A percentile compares a stretch with the other conserved stretches of the same genome.
Evolutionary conservation across 805 yeast species (phyloP).

Genomic region (Helenozyma baotianmanensis): DNA sequence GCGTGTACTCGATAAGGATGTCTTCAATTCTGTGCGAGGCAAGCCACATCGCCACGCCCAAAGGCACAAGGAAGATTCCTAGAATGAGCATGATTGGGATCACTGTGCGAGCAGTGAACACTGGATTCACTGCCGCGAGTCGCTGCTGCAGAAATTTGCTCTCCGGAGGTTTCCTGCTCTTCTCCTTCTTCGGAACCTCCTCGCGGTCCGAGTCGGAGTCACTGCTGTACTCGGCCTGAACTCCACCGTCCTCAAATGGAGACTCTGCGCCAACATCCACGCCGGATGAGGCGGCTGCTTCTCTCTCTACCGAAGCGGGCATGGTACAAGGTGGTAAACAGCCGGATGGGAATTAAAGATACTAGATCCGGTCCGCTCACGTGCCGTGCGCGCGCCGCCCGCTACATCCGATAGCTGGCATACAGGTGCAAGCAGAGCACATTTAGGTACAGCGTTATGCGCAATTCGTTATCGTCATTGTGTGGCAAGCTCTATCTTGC

Average conservation of each 20-base stretch:
- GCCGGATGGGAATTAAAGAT: too few relatives aligned
- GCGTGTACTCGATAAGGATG: constrained; percentile 37
- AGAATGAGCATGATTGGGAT: constrained; percentile 36
- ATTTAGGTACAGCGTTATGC: too few relatives aligned
- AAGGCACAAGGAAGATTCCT: constrained; percentile 38
- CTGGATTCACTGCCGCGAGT: constrained; percentile 46
- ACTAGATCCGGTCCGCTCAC: too few relatives aligned
- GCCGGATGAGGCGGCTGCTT: not conserved
- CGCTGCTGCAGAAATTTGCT: constrained; percentile 55
- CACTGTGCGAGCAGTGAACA: constrained; percentile 39
- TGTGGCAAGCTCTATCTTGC: too few relatives aligned
- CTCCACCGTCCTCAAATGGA: constrained; percentile 12
- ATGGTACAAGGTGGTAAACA: too few relatives aligned
- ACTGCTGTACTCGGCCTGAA: constrained; percentile 4
- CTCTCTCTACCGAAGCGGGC: not conserved
- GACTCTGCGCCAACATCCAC: constrained; percentile 6
- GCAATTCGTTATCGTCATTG: too few relatives aligned
- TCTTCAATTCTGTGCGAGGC: constrained; percentile 38
- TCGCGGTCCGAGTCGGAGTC: constrained; percentile 40
- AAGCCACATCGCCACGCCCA: constrained; percentile 46
- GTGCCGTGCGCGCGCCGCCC: too few relatives aligned
- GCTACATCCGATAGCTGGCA: too few relatives aligned
- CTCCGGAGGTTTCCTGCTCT: constrained; percentile 61
- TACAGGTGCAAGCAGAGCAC: too few relatives aligned
- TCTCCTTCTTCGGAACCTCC: constrained; percentile 33